phyloP scores from a whole-genome alignment of 805 yeast genomes.

The Candida orba region DNA sequence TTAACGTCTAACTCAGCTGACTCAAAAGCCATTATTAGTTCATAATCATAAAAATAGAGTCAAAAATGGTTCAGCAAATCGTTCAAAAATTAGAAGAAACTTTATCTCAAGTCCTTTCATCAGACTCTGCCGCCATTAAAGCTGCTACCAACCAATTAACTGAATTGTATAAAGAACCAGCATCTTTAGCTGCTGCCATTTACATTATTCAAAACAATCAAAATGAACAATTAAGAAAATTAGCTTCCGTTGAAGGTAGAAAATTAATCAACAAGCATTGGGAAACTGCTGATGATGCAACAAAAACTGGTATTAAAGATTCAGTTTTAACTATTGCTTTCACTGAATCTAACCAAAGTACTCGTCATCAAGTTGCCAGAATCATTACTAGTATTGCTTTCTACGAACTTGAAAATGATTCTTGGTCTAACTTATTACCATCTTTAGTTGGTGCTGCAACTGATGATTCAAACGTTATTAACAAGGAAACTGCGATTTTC shows the following conservation, averaged over 20 bases:
- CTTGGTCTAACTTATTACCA: conserved; percentile 77
- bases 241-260: conserved; percentile 96
- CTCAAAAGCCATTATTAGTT: neutral
- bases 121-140: conserved; percentile 76
- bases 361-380: conserved; percentile 86
- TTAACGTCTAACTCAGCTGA: too few relatives aligned
- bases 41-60: neutral
- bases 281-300: conserved; percentile 37
- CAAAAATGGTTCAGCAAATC: conserved; percentile 50
- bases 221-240: conserved; percentile 70
- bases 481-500: conserved; percentile 79
- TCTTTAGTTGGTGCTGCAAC: conserved; percentile 62
- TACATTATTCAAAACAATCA: conserved; percentile 68
- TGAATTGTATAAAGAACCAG: conserved; percentile 64
- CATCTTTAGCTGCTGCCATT: conserved; percentile 73
- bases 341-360: conserved; percentile 50
- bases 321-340: conserved; percentile 66
- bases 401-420: conserved; percentile 55
- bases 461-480: conserved; percentile 39
- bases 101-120: conserved; percentile 68
- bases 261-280: conserved; percentile 72
- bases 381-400: conserved; percentile 82
- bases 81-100: conserved; percentile 69
- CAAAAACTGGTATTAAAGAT: conserved; percentile 56
- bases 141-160: conserved; percentile 70